Percentiles rank a stretch among this genome's conserved stretches.
These are phyloP conservation scores for Colletotrichum melonis DNA, from an alignment of 2,329 filamentous ascomycete genomes.

Conservation along the genomic window DNA sequence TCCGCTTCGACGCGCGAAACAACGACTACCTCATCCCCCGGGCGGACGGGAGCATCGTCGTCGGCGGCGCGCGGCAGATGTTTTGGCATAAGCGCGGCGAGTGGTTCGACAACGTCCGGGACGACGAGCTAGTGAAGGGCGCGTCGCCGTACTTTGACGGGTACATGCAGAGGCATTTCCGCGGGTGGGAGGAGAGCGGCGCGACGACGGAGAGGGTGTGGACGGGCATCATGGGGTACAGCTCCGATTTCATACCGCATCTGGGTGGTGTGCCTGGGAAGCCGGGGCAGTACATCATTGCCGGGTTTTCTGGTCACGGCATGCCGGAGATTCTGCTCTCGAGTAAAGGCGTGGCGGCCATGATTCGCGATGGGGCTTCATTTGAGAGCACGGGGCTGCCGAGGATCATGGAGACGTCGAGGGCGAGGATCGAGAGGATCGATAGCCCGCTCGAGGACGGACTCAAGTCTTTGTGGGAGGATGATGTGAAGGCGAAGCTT, in stretches of 20 bases:
- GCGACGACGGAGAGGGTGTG: slow-evolving; percentile 48
- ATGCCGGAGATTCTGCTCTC: neutral
- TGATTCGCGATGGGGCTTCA: neutral
- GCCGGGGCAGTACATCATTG: slow-evolving; percentile 53
- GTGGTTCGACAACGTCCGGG: slow-evolving; percentile 59
- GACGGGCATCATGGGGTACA: slow-evolving; percentile 55
- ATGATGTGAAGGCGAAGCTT: neutral
- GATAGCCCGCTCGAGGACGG: neutral
- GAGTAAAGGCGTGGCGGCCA: neutral
- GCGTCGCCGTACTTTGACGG: slow-evolving; percentile 57
- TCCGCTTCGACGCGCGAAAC: slow-evolving; percentile 64
- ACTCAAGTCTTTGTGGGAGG: neutral
- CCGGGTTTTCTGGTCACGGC: slow-evolving; percentile 55
- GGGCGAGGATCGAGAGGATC: neutral
- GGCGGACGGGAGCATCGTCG: slow-evolving; percentile 50
- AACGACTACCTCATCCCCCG: slow-evolving; percentile 76
- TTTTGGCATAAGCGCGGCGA: slow-evolving; percentile 46
- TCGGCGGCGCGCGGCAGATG: slow-evolving; percentile 43
- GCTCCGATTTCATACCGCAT: slow-evolving; percentile 53
- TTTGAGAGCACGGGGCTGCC: neutral
- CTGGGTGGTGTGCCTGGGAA: slow-evolving; percentile 55
- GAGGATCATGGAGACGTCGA: neutral
- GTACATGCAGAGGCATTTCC: slow-evolving; percentile 60
- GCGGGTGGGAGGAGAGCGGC: slow-evolving; percentile 58
- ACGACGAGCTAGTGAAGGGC: slow-evolving; percentile 54